These are phyloP conservation scores for Ogataea ramenticola DNA, from an alignment of 805 yeast species.

Conservation along the genomic window DNA sequence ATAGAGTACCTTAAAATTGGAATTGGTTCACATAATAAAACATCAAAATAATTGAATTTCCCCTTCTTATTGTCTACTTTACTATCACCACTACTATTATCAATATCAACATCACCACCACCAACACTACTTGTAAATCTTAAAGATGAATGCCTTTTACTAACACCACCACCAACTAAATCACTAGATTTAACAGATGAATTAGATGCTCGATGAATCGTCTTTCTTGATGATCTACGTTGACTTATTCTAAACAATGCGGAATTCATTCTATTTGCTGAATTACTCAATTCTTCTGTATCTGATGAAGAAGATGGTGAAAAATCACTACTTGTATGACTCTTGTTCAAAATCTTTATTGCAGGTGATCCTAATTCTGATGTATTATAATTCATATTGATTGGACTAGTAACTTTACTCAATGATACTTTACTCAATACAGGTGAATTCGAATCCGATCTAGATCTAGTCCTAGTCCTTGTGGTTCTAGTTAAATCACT, in stretches of 20 bases:
- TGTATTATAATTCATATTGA: neutral
- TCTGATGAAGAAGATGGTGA: slow-evolving; percentile 61
- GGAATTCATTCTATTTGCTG: slow-evolving; percentile 25
- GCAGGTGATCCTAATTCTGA: slow-evolving; percentile 16
- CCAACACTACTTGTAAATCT: neutral
- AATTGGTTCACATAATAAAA: slow-evolving; percentile 79
- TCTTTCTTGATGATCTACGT: slow-evolving; percentile 42
- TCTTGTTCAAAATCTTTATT: slow-evolving; percentile 15
- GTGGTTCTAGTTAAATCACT: neutral
- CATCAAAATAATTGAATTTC: slow-evolving; percentile 38
- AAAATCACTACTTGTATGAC: slow-evolving; percentile 21
- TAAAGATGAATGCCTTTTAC: neutral
- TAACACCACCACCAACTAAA: neutral
- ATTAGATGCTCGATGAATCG: slow-evolving; percentile 17
- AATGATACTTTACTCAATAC: slow-evolving; percentile 21
- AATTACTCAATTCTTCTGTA: slow-evolving; percentile 41
- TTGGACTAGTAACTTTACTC: slow-evolving; percentile 4
- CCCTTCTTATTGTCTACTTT: slow-evolving; percentile 10
- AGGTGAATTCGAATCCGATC: slow-evolving; percentile 12
- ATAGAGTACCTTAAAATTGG: slow-evolving; percentile 72
- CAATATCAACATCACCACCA: neutral
- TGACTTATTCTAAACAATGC: slow-evolving; percentile 47
- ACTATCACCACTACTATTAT: slow-evolving; percentile 8
- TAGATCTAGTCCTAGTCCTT: no score
- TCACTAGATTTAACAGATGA: slow-evolving; percentile 9